Conservation (phyloP, 352 stramenopile genomes). For the Phytopythium chamaehyphon region DNA sequence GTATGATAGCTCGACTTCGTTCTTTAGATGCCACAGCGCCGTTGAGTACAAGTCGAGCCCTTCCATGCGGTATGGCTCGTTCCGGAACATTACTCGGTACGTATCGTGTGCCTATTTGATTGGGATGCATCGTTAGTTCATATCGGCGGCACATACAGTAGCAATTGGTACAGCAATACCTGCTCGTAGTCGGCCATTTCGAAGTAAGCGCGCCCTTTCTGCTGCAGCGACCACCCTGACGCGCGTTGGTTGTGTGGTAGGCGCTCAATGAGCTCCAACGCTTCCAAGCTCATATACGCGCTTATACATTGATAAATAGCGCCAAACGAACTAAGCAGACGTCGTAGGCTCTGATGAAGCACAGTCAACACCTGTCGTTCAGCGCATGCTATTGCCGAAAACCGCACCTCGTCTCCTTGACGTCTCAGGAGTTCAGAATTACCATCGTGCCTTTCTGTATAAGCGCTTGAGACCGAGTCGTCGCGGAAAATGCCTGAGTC, state of each 20-base stretch:
- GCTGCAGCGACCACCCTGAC: constrained; percentile 94
- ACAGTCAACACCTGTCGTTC: not conserved
- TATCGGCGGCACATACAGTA: too few species aligned
- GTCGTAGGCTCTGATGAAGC: constrained; percentile 32
- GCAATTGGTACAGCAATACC: constrained; percentile 9
- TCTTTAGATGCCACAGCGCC: constrained; percentile 96
- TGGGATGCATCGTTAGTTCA: not conserved
- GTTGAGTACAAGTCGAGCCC: constrained; percentile 95
- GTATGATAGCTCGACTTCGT: constrained; percentile 96
- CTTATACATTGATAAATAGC: constrained; percentile 69
- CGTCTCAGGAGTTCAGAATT: too few species aligned
- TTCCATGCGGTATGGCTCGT: constrained; percentile 91
- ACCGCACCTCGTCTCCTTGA: constrained; percentile 3
- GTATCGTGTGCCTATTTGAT: constrained; percentile 64
- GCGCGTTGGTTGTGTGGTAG: constrained; percentile 82
- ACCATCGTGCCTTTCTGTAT: not conserved
- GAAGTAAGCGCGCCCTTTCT: constrained; percentile 93
- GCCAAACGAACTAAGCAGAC: constrained; percentile 64
- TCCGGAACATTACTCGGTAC: constrained; percentile 87
- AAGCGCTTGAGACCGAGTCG: too few species aligned
- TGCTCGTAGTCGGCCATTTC: constrained; percentile 93
- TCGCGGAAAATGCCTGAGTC: too few species aligned
- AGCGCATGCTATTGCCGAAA: too few species aligned
- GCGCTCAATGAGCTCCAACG: constrained; percentile 83
- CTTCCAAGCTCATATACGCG: constrained; percentile 80